Evolutionary conservation across 129 eudicot genomes (phyloP), one percentile per base, ranked within the genome.

Genomic region (Chrysanthemum seticuspe): DNA sequence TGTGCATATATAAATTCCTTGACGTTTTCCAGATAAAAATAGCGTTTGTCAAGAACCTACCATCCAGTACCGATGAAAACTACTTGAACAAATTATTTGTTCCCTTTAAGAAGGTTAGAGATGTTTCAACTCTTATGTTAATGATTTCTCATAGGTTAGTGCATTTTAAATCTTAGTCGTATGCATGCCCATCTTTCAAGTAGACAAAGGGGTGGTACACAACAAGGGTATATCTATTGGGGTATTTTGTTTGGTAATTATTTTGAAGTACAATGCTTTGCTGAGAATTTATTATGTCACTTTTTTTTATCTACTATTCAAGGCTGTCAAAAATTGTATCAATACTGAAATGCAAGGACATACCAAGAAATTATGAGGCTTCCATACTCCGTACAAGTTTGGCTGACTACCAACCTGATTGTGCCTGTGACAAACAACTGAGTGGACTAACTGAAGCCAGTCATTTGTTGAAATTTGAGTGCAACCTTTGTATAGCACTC

Each of bases 201-300:
- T 91, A 67, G 97, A 91, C 15, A 84, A 76, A 78, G 97, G 82
- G 19, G 86, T 82, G 49, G 62, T 91, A 48, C 87, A 88, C 54
- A 88, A 40, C 31, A 91, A 80, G 73, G 80, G 88, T 3, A 68
- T 80, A 71, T 80, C 21, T 23, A 67, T 88, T 52, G 99, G 97
- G 50, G 96, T 96, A 67, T 80, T 88, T 72, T 95, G 96, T 83
- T 68, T 81, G 96, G 99, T 95, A 82, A 86, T 27, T 74, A 68
- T 64, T 71, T 3, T 34, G 44, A 34, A 34, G 44, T 34, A 25
- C 75, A 15, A 50, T 81, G 63, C 63, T 78, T 68, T 71, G 45
- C 71, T 75, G 75, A 31, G 16, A 61, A 47, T 5, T 78, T 59
- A 27, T 52, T 67, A 76, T 61, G 70, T 64, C 63, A 27, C 71